Conservation (phyloP, 192 early-diverging fungal species). For the Gonapodya prolifera region DNA sequence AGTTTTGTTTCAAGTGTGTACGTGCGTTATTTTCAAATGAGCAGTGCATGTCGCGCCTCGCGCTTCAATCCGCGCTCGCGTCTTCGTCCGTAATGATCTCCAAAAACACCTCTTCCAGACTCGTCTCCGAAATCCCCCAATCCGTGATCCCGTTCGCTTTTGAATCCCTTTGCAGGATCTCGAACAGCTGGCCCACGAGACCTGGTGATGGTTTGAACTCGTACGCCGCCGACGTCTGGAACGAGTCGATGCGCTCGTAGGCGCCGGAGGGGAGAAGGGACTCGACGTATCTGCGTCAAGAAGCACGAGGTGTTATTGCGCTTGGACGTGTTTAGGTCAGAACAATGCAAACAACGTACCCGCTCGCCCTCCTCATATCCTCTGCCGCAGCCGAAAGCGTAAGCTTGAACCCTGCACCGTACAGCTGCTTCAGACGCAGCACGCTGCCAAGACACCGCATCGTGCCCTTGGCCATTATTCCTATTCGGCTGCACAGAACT, state of each 20-base stretch:
- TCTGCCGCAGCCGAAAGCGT: conserved; percentile 29
- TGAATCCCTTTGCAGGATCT: conserved; percentile 41
- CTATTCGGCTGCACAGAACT: conserved; percentile 55
- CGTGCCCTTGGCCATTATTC: conserved; percentile 63
- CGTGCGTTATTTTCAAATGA: no score
- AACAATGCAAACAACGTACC: not conserved
- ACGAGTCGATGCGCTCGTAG: conserved; percentile 31
- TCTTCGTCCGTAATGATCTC: not conserved
- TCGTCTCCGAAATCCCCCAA: conserved; percentile 51
- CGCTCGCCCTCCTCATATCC: conserved; percentile 12
- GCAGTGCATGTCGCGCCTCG: no score
- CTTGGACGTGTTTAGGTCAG: not conserved
- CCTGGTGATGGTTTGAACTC: conserved; percentile 46
- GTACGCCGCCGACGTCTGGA: conserved; percentile 42
- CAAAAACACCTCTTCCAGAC: conserved; percentile 11
- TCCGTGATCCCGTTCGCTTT: conserved; percentile 45
- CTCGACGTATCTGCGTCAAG: conserved; percentile 23
- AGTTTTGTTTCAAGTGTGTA: no score
- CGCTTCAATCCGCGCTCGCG: no score
- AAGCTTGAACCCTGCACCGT: conserved; percentile 60
- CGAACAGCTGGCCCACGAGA: conserved; percentile 39
- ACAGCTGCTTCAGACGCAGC: conserved; percentile 47
- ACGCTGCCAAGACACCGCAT: conserved; percentile 49
- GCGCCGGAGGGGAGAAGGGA: conserved; percentile 28
- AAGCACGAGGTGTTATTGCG: not conserved